Percentiles rank a stretch among this genome's conserved stretches.
Conservation (phyloP, 2,329 filamentous ascomycete genomes). For the Macrophomina phaseolina region DNA sequence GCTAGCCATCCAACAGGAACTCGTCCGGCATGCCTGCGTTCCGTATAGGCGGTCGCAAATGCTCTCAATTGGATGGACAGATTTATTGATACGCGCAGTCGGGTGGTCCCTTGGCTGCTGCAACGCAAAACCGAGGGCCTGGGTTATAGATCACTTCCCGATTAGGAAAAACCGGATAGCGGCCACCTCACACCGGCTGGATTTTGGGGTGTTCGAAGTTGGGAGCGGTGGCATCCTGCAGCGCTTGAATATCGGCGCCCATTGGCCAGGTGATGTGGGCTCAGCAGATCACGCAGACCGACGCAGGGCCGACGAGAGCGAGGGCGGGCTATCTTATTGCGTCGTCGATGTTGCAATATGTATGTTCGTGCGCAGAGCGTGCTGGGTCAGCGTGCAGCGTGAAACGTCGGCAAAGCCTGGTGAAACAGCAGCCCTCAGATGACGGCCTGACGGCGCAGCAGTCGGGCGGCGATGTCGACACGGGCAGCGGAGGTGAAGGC, state of each 20-base stretch:
- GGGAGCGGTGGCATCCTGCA: conserved; percentile 13
- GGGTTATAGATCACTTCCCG: conserved; percentile 6
- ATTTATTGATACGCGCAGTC: conserved; percentile 8
- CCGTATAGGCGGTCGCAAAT: conserved; percentile 6
- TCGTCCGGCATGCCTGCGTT: conserved; percentile 3
- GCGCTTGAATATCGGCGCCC: background rate
- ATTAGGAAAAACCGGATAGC: conserved; percentile 18
- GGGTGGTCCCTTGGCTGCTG: background rate
- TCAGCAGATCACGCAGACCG: conserved; percentile 4
- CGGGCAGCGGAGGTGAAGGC: background rate
- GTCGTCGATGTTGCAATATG: background rate
- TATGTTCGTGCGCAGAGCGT: background rate
- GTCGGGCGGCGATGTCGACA: conserved; percentile 1
- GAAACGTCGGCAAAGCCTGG: conserved; percentile 27
- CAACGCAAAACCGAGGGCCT: background rate
- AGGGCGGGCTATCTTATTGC: background rate
- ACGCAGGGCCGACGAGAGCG: background rate
- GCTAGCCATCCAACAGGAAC: background rate
- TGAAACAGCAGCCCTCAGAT: conserved; percentile 23
- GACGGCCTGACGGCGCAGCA: conserved; percentile 1
- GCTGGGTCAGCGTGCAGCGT: conserved; percentile 15
- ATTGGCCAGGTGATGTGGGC: conserved; percentile 8
- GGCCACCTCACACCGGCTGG: conserved; percentile 9
- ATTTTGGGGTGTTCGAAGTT: background rate
- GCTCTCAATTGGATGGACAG: conserved; percentile 6